A percentile compares a stretch with the other conserved stretches of the same genome.
These are phyloP conservation scores for Galerina sulciceps DNA, from an alignment of 768 basidiomycete species.

Conservation along the genomic window DNA sequence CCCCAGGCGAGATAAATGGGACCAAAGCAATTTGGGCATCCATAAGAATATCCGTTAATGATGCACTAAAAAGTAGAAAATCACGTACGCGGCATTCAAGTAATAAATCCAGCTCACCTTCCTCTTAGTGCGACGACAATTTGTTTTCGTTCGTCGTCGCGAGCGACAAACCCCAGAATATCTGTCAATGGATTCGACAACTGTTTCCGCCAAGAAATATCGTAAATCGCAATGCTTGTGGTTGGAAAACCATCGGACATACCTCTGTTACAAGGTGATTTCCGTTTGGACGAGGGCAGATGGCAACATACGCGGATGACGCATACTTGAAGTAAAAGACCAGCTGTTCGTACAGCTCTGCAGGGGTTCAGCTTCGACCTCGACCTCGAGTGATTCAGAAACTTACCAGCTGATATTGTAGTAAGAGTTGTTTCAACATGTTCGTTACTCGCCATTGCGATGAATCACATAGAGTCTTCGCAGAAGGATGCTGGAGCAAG, in stretches of 20 bases:
- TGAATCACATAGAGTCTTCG: not conserved
- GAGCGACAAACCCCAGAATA: conserved; percentile 50
- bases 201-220: conserved; percentile 24
- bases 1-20: conserved; percentile 48
- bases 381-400: not conserved
- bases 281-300: conserved; percentile 56
- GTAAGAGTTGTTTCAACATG: not conserved
- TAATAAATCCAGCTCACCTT: conserved; percentile 36
- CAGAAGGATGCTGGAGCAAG: too few species aligned
- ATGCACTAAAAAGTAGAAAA: conserved; percentile 32
- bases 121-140: conserved; percentile 52
- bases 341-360: conserved; percentile 47
- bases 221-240: not conserved
- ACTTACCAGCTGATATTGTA: not conserved
- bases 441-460: not conserved
- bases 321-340: conserved; percentile 61
- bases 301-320: conserved; percentile 47
- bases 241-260: not conserved
- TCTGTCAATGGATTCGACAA: conserved; percentile 44
- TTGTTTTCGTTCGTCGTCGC: conserved; percentile 46
- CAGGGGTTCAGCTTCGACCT: not conserved
- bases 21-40: conserved; percentile 46
- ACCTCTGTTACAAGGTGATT: conserved; percentile 44
- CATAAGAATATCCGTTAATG: conserved; percentile 43
- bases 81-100: not conserved